Base-by-base conservation (phyloP, 2,329 filamentous ascomycete genomes). In the Penicillium sp. region DNA sequence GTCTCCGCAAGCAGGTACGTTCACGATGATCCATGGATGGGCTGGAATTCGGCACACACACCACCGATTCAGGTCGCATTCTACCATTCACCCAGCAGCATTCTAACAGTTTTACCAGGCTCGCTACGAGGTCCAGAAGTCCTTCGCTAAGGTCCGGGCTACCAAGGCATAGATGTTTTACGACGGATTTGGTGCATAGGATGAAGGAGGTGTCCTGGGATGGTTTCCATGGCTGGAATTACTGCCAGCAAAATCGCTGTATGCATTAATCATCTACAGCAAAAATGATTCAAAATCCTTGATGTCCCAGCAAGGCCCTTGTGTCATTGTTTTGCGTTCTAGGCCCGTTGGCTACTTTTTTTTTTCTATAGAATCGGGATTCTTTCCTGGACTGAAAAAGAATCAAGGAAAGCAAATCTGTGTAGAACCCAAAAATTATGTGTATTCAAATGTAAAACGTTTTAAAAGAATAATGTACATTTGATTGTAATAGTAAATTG, bases 51-150 rank as follows among this genome's bases (percentile, higher is more conserved):
- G 18, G n/a, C 27, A 25, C 7, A 31, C 18, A 2, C n/a, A 44
- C 35, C 29, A 8, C 44, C 27, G 22, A 40, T 40, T 6, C 46
- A n/a, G 9, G 46, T 26, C 46, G 33, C 46, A 40, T n/a, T 29
- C 31, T 25, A 51, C 8, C 18, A 27, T 22, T 23, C 25, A 51
- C 14, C 31, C 45, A 25, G 15, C 46, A 40, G 35, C 54, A 55
- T 55, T 44, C 54, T 54, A 52, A 54, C 56, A 42, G 49, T 23
- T 52, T 51, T 42, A 22, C 4, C 69, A 88, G 85, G 83, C 84
- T 79, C 90, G 92, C 78, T 97, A 95, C 83, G 92, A 97, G 85
- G 89, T 96, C 81, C 89, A 89, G 82, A 97, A 97, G 89, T 88
- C 90, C 74, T 85, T 95, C 77, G 90, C 92, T 77, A 96, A 96